A percentile compares a stretch with the other conserved stretches of the same genome.
Evolutionary conservation across 1,139 yeast genomes (phyloP).

Genomic region (Chernovozyma sophiae-reginae): DNA sequence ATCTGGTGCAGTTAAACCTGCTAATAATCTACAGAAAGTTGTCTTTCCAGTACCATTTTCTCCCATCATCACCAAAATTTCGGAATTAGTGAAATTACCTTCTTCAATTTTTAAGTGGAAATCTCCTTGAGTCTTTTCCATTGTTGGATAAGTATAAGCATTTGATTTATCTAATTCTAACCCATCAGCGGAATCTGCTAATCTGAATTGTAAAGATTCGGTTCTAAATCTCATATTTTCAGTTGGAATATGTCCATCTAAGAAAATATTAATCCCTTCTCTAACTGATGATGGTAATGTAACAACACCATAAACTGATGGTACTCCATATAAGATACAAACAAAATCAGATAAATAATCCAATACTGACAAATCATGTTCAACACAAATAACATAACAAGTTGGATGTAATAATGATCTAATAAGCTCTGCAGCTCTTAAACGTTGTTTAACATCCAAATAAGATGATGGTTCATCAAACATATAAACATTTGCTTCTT

Average conservation of each 20-base stretch:
- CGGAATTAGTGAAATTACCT: constrained; percentile 95
- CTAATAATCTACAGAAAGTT: constrained; percentile 89
- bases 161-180: constrained; percentile 74
- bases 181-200: constrained; percentile 87
- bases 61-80: constrained; percentile 98
- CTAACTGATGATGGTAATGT: constrained; percentile 94
- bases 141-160: constrained; percentile 70
- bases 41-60: constrained; percentile 99
- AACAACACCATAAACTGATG: constrained; percentile 97
- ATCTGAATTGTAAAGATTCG: constrained; percentile 89
- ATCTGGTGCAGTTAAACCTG: constrained; percentile 90
- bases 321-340: constrained; percentile 95
- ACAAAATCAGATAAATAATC: constrained; percentile 95
- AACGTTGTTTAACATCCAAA: constrained; percentile 96
- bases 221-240: constrained; percentile 96
- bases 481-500: constrained; percentile 94
- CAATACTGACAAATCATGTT: constrained; percentile 95
- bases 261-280: constrained; percentile 96
- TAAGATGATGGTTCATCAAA: constrained; percentile 99
- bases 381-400: constrained; percentile 88
- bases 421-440: constrained; percentile 92
- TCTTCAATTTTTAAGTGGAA: constrained; percentile 75
- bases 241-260: constrained; percentile 96
- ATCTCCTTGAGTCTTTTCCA: constrained; percentile 93
- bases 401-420: constrained; percentile 76